phyloP scores from a whole-genome alignment of 2,329 filamentous ascomycete species.

The Nectriaceae sp. region DNA sequence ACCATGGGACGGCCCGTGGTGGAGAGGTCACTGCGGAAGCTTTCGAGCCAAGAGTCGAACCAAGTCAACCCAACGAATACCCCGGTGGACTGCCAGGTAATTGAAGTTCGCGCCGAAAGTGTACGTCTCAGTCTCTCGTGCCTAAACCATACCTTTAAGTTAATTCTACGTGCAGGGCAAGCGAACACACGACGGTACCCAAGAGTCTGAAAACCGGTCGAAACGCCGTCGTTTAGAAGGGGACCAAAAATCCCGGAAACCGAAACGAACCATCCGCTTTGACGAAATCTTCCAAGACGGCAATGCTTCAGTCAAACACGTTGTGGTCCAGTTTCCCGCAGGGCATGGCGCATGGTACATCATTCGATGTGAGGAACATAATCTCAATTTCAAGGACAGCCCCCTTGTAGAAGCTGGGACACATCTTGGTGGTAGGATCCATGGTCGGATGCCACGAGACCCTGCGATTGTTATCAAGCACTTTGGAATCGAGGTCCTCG shows the following conservation, averaged over 20 bases:
- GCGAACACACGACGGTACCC: too few species aligned
- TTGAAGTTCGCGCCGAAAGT: too few species aligned
- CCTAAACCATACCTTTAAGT: too few species aligned
- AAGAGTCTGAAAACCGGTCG: too few species aligned
- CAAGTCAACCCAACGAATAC: too few species aligned
- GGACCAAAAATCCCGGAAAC: not conserved
- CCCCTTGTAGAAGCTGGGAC: conserved; percentile 9
- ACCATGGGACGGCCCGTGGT: too few species aligned
- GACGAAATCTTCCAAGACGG: conserved; percentile 18
- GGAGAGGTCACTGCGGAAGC: too few species aligned
- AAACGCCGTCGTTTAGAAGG: too few species aligned
- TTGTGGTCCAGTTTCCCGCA: conserved; percentile 11
- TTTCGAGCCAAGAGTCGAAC: too few species aligned
- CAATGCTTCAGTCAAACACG: conserved; percentile 16
- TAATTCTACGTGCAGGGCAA: too few species aligned
- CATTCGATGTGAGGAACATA: conserved; percentile 16
- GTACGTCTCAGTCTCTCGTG: too few species aligned
- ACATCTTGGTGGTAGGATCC: conserved; percentile 12
- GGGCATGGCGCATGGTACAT: conserved; percentile 13
- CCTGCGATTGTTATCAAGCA: conserved; percentile 6
- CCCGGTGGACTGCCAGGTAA: too few species aligned
- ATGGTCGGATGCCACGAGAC: not conserved
- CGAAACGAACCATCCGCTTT: conserved; percentile 13
- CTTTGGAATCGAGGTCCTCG: conserved; percentile 14
- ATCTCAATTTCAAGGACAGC: conserved; percentile 11